These are phyloP conservation scores for Calonectria leucothoes DNA, from an alignment of 2,329 filamentous ascomycete species.

Conservation along the genomic window DNA sequence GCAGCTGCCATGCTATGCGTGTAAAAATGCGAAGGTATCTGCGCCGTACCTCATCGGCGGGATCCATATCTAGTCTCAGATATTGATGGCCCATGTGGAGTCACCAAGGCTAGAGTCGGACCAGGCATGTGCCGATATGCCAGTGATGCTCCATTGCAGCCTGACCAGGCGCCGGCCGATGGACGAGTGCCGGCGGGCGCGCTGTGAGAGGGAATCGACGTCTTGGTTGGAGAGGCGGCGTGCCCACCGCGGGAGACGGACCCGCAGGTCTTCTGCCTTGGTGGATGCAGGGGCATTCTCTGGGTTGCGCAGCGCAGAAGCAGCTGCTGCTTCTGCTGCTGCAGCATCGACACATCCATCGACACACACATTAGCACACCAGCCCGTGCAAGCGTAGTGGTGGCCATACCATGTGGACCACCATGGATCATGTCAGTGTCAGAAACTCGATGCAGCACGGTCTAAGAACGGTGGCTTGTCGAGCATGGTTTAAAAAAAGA, in stretches of 20 bases:
- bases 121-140: conserved; percentile 11
- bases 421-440: conserved; percentile 18
- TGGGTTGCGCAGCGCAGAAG: background rate
- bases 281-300: conserved; percentile 29
- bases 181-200: conserved; percentile 7
- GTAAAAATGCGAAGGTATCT: conserved; percentile 36
- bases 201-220: background rate
- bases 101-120: conserved; percentile 19
- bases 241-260: conserved; percentile 19
- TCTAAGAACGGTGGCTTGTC: background rate
- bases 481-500: background rate
- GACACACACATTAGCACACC: conserved; percentile 13
- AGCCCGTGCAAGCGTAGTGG: conserved; percentile 13
- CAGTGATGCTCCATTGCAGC: conserved; percentile 11
- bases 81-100: conserved; percentile 32
- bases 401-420: conserved; percentile 17
- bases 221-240: conserved; percentile 12
- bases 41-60: conserved; percentile 26
- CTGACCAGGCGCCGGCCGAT: conserved; percentile 6
- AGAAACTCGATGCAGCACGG: conserved; percentile 18
- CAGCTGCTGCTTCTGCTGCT: too few relatives aligned
- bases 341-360: too few relatives aligned
- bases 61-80: conserved; percentile 35
- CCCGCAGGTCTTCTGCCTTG: conserved; percentile 20
- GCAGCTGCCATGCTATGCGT: conserved; percentile 28